Base-by-base conservation (phyloP, 306 rosid species). In the Medicago ruthenica region DNA sequence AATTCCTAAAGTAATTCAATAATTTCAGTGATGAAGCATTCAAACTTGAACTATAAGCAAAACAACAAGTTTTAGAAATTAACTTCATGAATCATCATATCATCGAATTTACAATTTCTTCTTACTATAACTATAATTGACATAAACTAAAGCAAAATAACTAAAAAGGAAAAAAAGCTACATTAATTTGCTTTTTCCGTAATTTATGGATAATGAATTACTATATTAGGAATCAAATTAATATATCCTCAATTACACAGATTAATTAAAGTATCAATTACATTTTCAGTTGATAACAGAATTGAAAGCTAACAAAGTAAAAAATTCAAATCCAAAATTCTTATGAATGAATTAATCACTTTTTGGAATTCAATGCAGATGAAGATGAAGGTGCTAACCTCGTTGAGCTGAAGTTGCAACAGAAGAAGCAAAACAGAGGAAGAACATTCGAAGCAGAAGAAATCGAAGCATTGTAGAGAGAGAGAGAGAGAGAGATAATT, bases 371-470 rank as follows among this genome's bases (percentile, higher is more conserved):
- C 51, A 80, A 42, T 21, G 41, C 14, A 72, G 39, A 71, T 40
- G 37, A 69, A 45, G 1, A 40, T 13, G 78, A 77, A 73, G 31
- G 31, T 27, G 70, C 87, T 90, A 59, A 94, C 98, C 82, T 42
- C 70, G 82, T 64, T 72, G 61, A 64, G 97, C 89, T 57, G 89
- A 73, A 79, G 65, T 81, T 13, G 50, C 60, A 27, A 75, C 37
- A 44, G 79, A 74, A 54, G 77, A 74, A 41, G 72, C 78, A 8
- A 67, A 78, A 83, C 80, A 71, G 83, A 83, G 63, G n/a, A 90
- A 22, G 71, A 87, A 39, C 70, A 84, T 84, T 84, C 90, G 89
- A 17, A 60, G 82, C 12, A 84, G 82, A 76, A 80, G 87, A 70
- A 82, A 85, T 87, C 87, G 80, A 67, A 75, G 74, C 97, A 86